phyloP scores from a whole-genome alignment of 106 monocot genomes.

The Agapanthus africanus region DNA sequence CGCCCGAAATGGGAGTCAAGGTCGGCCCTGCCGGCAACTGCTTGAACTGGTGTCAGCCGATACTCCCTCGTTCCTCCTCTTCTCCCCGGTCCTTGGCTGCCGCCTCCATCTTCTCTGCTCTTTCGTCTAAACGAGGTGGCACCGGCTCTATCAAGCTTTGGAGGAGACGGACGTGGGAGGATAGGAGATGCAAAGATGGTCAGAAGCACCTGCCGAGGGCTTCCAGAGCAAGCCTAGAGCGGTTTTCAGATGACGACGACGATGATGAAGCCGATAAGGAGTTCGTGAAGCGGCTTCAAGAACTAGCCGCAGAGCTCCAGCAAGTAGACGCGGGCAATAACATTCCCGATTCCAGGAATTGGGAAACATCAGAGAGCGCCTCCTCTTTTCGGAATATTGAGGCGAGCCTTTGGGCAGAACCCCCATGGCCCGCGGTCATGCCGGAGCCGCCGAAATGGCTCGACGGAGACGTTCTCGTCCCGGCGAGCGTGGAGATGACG shows the following conservation, averaged over 20 bases:
- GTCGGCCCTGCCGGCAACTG: slow-evolving; percentile 11
- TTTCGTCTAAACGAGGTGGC: not conserved
- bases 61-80: not conserved
- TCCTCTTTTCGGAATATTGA: too few species aligned
- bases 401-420: not conserved
- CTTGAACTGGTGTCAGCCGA: slow-evolving; percentile 3
- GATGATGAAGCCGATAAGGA: slow-evolving; percentile 22
- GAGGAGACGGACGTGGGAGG: not conserved
- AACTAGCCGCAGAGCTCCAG: slow-evolving; percentile 16
- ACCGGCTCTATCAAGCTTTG: too few species aligned
- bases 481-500: not conserved
- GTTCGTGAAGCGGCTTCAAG: slow-evolving; percentile 28
- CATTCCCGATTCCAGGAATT: too few species aligned
- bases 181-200: too few species aligned
- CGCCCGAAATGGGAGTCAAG: slow-evolving; percentile 6
- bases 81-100: too few species aligned
- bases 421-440: too few species aligned
- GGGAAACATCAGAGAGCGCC: too few species aligned
- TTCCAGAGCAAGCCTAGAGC: not conserved
- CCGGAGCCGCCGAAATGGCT: slow-evolving; percentile 12
- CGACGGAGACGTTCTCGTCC: slow-evolving; percentile 24
- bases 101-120: not conserved
- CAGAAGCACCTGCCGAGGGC: not conserved
- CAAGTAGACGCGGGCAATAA: not conserved
- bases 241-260: slow-evolving; percentile 13